Evolutionary conservation across 176 grass and related monocot species (phyloP), one percentile per base, ranked within the genome.

Genomic region (Oryza longistaminata): DNA sequence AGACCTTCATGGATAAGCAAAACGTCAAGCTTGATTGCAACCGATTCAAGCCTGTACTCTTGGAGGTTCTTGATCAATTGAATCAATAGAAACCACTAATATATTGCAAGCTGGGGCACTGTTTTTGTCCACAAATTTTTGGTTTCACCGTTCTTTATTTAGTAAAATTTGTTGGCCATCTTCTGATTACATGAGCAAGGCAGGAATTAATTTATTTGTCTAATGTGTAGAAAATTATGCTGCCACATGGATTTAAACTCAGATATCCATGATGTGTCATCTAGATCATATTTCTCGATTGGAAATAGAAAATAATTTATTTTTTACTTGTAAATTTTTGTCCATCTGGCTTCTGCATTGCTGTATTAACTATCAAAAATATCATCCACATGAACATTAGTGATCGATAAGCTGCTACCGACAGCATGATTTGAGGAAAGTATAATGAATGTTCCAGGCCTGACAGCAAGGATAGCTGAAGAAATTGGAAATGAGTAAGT

Each of bases 1-100:
- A 61, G 60, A 95, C 93, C 9, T 98, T 94, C 78, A 90, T 98
- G 96, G 91, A 93, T 26, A 88, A 85, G 29, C 96, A 98, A 69
- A 93, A 98, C 53, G 93, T 98, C 6, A 93, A 40, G 85, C 89
- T 98, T 27, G 91, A 98, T 66, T 73, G 92, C 42, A 90, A 83
- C 9, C 85, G 93, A 75, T 98, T 98, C 74, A 90, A 66, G 70
- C 70, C 64, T 67, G 44, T 98, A 11, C 82, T 98, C 3, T 31
- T 90, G 77, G 81, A 95, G 67, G 91, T 88, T 16, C 89, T 98
- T 33, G 91, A 95, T 81, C 91, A 88, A 66, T 74, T 98, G 81
- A 95, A 87, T 77, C 96, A 88, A 78, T 91, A 82, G 80, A 37
- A 55, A 66, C 19, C 44, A 70, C 29, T 81, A 29, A 49, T 75